Evolutionary conservation across 129 eudicot species (phyloP), one percentile per base, ranked within the genome.

Genomic region (Centella asiatica): DNA sequence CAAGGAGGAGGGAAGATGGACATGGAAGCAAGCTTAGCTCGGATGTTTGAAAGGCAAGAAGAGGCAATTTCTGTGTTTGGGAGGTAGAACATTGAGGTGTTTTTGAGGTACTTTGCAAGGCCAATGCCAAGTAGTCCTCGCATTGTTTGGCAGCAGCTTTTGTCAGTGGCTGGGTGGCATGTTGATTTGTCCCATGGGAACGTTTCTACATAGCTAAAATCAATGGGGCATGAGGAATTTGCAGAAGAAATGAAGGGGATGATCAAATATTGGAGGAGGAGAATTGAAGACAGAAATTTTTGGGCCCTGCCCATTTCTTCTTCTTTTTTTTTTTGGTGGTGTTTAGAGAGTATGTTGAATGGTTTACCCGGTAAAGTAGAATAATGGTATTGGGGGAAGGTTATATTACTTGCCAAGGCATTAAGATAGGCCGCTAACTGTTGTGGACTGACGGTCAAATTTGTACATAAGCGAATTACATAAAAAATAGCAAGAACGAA

Each of bases 91-190:
- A 51, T 58, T 4, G 84, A 72, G 49, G 80, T 78, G 2, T 71
- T 37, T 23, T 84, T 74, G 45, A 88, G 96, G 70, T 84, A 67
- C 34, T 45, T 39, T 13, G 96, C 75, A 17, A 84, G 86, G 2
- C 89, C 94, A 51, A 88, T 73, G 22, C 86, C 81, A 67, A 81
- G 69, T 42, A 88, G 76, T 66, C 80, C 70, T 1, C 81, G 72
- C 61, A 88, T 85, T 9, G 96, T 74, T 51, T 69, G 71, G 49
- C 96, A 88, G 72, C 96, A 88, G n/a, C 45, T 23, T 23, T 36
- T 67, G 39, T 61, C 52, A 13, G 44, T 51, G 20, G 68, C 36
- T 1, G 60, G 57, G 31, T 67, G 76, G 72, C 96, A 88, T 6
- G 46, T 58, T 17, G 88, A 70, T 3, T 76, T 47, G 47, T 79